A percentile compares a stretch with the other conserved stretches of the same genome.
Evolutionary conservation across 2,329 filamentous ascomycete genomes (phyloP).

Genomic region (Cordyceps cicadae): DNA sequence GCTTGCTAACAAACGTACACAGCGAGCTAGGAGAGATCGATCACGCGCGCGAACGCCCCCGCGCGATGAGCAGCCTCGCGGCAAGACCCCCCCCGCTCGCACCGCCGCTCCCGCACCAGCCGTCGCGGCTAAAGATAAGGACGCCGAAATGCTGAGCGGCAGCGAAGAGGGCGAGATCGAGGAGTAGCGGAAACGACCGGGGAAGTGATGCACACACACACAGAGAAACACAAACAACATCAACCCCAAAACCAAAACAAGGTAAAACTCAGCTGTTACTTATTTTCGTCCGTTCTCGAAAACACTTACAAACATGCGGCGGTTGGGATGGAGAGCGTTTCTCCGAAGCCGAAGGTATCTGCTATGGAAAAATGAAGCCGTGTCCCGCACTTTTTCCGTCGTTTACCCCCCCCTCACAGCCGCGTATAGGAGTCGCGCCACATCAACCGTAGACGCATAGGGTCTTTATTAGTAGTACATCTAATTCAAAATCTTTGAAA

Average conservation of each 20-base stretch:
- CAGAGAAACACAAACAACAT: neutral
- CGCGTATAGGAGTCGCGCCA: neutral
- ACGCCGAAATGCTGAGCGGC: conserved; percentile 54
- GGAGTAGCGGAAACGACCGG: conserved; percentile 40
- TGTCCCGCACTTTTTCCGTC: neutral
- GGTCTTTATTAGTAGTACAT: neutral
- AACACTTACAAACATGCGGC: neutral
- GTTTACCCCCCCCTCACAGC: neutral
- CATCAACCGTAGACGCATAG: conserved; percentile 1
- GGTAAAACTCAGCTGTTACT: too few relatives aligned
- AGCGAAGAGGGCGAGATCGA: conserved; percentile 98
- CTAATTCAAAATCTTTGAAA: neutral
- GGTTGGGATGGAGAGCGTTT: neutral
- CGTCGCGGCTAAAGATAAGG: conserved; percentile 23
- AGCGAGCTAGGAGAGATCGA: conserved; percentile 52
- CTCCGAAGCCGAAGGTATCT: neutral
- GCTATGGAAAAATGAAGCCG: neutral
- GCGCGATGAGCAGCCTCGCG: conserved; percentile 47
- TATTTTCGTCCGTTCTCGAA: neutral
- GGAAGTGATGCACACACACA: neutral
- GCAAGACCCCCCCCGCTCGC: conserved; percentile 43
- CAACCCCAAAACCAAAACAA: neutral
- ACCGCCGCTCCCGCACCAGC: conserved; percentile 12
- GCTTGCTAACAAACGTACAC: conserved; percentile 22
- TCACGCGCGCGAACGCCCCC: conserved; percentile 54